Evolutionary conservation across 2,329 filamentous ascomycete genomes (phyloP), one percentile per base, ranked within the genome.

Genomic region (Monilinia vaccinii-corymbosi): DNA sequence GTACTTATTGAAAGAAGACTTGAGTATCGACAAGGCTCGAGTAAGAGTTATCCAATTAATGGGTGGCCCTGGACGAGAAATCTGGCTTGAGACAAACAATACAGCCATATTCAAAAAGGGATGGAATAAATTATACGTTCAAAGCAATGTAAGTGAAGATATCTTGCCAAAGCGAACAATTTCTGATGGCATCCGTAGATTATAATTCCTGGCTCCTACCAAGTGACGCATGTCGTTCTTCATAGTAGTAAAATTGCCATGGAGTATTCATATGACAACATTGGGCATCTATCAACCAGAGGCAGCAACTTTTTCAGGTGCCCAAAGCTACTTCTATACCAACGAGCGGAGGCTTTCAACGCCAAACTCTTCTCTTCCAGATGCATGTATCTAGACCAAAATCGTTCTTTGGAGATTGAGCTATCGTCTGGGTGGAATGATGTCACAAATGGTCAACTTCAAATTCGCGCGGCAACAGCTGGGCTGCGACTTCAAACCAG

Each of bases 341-440:
- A 91, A 36, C 82, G 84, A 18, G 73, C 80, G 1, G 78, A 84
- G 49, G 82, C 88, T 0, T 81, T 97, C 4, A 82, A 90, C 62
- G 82, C 88, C 2, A 81, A 80, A 52, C 75, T 95, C 9, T 78
- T 77, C 46, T 79, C 88, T 0, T 84, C 88, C 0, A 87, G 82
- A 63, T 77, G 85, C 48, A 86, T 95, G 28, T 85, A 93, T 63
- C 82, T 99, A 6, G 89, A 95, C 70, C 86, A 86, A 65, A 85
- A 86, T 67, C 89, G 89, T 60, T 85, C 83, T 0, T 77, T 97
- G 0, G 89, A 96, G 61, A 76, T 99, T 23, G 79, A 85, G 55
- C 74, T 96, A 14, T 76, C 77, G 13, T 85, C 86, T 13, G 92
- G 91, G 1, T 88, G 87, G 81, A 96, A 96, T 69, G 74, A 84